Conservation (phyloP, 176 grass and related monocot species). For the Oryza coarctata region DNA sequence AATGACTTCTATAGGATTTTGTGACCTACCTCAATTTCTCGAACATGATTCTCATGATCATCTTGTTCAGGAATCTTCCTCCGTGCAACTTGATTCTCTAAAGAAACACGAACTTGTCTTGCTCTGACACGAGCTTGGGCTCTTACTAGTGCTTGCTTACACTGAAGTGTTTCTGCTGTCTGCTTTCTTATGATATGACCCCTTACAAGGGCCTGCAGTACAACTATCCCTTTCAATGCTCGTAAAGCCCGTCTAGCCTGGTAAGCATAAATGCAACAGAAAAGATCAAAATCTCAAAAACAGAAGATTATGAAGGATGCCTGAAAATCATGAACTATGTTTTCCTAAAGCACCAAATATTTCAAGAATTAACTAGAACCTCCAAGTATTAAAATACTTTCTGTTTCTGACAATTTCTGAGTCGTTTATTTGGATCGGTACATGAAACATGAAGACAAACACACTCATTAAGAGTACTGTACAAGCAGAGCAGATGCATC, state of each 20-base stretch:
- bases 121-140: conserved; percentile 87
- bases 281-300: conserved; percentile 26
- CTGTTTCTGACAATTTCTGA: not conserved
- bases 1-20: conserved; percentile 1
- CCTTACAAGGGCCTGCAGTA: conserved; percentile 90
- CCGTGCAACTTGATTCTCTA: conserved; percentile 67
- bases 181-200: conserved; percentile 88
- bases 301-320: not conserved
- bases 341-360: not conserved
- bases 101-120: conserved; percentile 68
- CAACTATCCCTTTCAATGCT: conserved; percentile 90
- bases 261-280: conserved; percentile 32
- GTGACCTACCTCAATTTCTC: conserved; percentile 75
- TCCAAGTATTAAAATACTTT: conserved; percentile 12
- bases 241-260: conserved; percentile 89
- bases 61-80: conserved; percentile 60
- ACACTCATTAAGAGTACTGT: not conserved
- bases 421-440: conserved; percentile 4
- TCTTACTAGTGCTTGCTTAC: conserved; percentile 84
- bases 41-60: conserved; percentile 46
- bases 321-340: conserved; percentile 22
- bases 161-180: conserved; percentile 84
- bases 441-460: conserved; percentile 7
- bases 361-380: conserved; percentile 29
- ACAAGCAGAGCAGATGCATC: not conserved